phyloP scores from a whole-genome alignment of 306 rosid genomes.

The Abrus precatorius region DNA sequence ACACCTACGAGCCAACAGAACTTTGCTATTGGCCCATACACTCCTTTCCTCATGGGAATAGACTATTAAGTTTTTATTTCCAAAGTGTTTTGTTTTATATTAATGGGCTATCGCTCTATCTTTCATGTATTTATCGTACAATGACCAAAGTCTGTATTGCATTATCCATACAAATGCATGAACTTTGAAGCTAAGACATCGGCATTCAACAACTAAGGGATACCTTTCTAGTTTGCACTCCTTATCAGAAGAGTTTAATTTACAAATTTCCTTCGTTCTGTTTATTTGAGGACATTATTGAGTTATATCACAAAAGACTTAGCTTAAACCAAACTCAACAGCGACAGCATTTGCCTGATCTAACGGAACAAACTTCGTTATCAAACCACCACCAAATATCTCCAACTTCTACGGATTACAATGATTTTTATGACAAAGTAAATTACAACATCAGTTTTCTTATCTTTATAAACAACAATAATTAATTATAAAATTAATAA shows the following conservation, averaged over 20 bases:
- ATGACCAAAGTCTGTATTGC: conserved; percentile 19
- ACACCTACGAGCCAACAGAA: not conserved
- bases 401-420: conserved; percentile 5
- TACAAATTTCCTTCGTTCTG: conserved; percentile 31
- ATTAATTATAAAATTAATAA: not conserved
- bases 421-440: conserved; percentile 2
- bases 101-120: not conserved
- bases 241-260: conserved; percentile 23
- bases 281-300: not conserved
- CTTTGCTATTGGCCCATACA: conserved; percentile 19
- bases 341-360: conserved; percentile 44
- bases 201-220: conserved; percentile 49
- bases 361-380: conserved; percentile 51
- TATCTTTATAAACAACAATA: not conserved
- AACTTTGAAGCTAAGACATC: conserved; percentile 63
- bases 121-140: not conserved
- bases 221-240: conserved; percentile 41
- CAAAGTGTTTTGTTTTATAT: not conserved
- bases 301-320: conserved; percentile 31
- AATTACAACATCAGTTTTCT: not conserved
- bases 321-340: conserved; percentile 59
- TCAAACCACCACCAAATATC: conserved; percentile 54
- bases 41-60: not conserved
- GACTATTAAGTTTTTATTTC: not conserved
- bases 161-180: conserved; percentile 40